Evolutionary conservation across 371 early-diverging fungal species (phyloP).

Genomic region (Rhizopus microsporus): DNA sequence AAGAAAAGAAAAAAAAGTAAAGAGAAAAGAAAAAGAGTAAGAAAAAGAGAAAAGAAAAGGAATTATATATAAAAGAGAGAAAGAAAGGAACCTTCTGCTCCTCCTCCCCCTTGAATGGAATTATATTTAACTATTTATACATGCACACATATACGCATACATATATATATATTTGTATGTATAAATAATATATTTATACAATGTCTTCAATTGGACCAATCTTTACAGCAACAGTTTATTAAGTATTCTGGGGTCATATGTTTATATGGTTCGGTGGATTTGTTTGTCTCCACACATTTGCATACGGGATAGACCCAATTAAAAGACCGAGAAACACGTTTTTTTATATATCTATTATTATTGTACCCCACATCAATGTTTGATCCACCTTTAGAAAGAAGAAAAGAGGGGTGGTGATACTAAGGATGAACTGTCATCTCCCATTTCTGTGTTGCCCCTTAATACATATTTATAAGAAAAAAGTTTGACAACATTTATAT

Average conservation of each 20-base stretch:
- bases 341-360: background rate
- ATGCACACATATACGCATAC: background rate
- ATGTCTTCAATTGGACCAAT: too few species aligned
- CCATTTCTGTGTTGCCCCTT: background rate
- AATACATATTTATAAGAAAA: background rate
- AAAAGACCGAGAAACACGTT: background rate
- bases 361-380: conserved; percentile 2
- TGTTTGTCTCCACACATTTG: too few species aligned
- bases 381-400: background rate
- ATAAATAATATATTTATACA: too few species aligned
- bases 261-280: too few species aligned
- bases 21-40: background rate
- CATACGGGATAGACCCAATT: background rate
- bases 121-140: conserved; percentile 6
- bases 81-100: too few species aligned
- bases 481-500: background rate
- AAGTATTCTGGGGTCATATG: too few species aligned
- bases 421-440: background rate
- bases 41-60: background rate
- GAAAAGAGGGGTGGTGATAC: conserved; percentile 1
- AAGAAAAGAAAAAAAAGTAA: conserved; percentile 1
- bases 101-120: background rate
- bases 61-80: too few species aligned
- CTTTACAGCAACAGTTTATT: too few species aligned
- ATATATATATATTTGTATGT: background rate